Base-by-base conservation (phyloP, 306 rosid species). In the Gynostemma pentaphyllum region DNA sequence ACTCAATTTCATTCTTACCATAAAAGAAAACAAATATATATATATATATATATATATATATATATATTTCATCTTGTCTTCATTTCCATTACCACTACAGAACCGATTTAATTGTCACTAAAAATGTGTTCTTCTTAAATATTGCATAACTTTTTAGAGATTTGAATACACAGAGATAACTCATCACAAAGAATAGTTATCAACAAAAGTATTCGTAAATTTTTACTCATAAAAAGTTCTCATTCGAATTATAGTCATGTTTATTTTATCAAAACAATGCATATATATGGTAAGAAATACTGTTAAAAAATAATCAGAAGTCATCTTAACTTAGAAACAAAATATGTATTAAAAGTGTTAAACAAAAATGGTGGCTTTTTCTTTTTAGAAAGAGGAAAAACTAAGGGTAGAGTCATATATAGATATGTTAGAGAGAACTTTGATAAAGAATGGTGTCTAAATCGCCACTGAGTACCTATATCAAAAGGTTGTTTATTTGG, bases 21-120 rank as follows among this genome's bases (percentile, higher is more conserved):
- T 18, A 24, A 34, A 32, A 57, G 28, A 16, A 34, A 34, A 32
- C 1, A 27, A 34, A n/a, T n/a, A 16, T 56, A 45, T n/a, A n/a
- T n/a, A n/a, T n/a, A n/a, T n/a, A n/a, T n/a, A n/a, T n/a, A n/a
- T n/a, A n/a, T n/a, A n/a, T n/a, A n/a, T n/a, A n/a, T n/a, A n/a
- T n/a, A n/a, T 37, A 37, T 9, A 46, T 39, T 42, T 54, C 45
- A n/a, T 47, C 34, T 41, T 66, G 67, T 52, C 42, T 53, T 50
- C n/a, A n/a, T 42, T 71, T 52, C 24, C 30, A 56, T 41, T 48
- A n/a, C n/a, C n/a, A n/a, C n/a, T n/a, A n/a, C n/a, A n/a, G n/a
- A n/a, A n/a, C n/a, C n/a, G n/a, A n/a, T n/a, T n/a, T n/a, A n/a
- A n/a, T n/a, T n/a, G n/a, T n/a, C n/a, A n/a, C n/a, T n/a, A n/a